Evolutionary conservation across 805 yeast species (phyloP).

Genomic region (Candida oleophila): DNA sequence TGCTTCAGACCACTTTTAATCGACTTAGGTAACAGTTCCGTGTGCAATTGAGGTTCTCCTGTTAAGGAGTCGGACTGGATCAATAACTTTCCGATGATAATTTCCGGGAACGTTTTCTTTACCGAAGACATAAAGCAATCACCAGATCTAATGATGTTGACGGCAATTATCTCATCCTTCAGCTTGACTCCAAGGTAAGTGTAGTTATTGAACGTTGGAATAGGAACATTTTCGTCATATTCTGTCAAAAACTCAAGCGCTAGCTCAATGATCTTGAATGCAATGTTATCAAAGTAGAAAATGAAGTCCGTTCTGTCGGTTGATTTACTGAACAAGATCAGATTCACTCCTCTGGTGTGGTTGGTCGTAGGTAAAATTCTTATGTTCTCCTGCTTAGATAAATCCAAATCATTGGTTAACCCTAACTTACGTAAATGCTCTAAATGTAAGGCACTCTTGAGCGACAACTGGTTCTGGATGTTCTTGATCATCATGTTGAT

Average conservation of each 20-base stretch:
- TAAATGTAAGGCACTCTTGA: slow-evolving; percentile 69
- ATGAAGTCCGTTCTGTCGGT: slow-evolving; percentile 75
- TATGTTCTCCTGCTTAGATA: slow-evolving; percentile 28
- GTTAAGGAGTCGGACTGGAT: slow-evolving; percentile 86
- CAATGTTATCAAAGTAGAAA: slow-evolving; percentile 83
- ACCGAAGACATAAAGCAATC: slow-evolving; percentile 86
- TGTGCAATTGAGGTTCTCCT: slow-evolving; percentile 92
- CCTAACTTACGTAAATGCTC: slow-evolving; percentile 61
- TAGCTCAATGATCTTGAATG: slow-evolving; percentile 63
- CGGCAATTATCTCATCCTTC: slow-evolving; percentile 59
- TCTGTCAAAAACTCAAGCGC: slow-evolving; percentile 59
- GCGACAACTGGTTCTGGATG: slow-evolving; percentile 64
- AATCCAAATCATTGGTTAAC: slow-evolving; percentile 23
- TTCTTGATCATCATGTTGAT: slow-evolving; percentile 78
- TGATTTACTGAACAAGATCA: slow-evolving; percentile 57
- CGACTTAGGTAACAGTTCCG: slow-evolving; percentile 63
- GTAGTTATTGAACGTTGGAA: slow-evolving; percentile 24
- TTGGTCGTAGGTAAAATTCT: slow-evolving; percentile 48
- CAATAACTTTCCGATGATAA: slow-evolving; percentile 76
- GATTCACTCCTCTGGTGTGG: slow-evolving; percentile 70
- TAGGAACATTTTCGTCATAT: slow-evolving; percentile 26
- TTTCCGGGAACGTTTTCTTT: slow-evolving; percentile 72
- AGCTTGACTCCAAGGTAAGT: slow-evolving; percentile 40
- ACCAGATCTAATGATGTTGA: slow-evolving; percentile 84
- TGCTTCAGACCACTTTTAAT: slow-evolving; percentile 16